These are phyloP conservation scores for Pseudocercospora macadamiae DNA, from an alignment of 2,329 filamentous ascomycete species.

Conservation along the genomic window DNA sequence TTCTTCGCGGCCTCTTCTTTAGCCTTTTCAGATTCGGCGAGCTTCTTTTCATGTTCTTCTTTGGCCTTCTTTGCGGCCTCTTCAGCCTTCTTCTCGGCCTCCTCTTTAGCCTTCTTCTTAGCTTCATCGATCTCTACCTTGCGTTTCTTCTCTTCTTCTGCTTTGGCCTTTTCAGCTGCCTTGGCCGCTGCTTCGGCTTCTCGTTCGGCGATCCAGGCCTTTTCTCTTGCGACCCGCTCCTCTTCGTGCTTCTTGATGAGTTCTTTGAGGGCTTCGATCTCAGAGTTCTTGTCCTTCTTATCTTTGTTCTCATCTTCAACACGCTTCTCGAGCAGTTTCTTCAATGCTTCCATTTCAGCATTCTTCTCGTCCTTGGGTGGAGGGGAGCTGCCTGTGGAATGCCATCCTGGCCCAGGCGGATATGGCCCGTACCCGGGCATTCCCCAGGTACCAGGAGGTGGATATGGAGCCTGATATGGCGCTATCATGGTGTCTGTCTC, in stretches of 20 bases:
- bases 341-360: slow-evolving; percentile 28
- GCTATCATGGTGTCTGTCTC: slow-evolving; percentile 33
- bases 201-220: slow-evolving; percentile 26
- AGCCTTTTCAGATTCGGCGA: slow-evolving; percentile 56
- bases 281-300: slow-evolving; percentile 29
- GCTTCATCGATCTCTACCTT: slow-evolving; percentile 46
- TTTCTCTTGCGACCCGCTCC: slow-evolving; percentile 35
- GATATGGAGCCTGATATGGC: slow-evolving; percentile 28
- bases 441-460: slow-evolving; percentile 24
- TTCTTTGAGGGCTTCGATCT: slow-evolving; percentile 41
- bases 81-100: slow-evolving; percentile 47
- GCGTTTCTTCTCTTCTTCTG: slow-evolving; percentile 55
- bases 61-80: slow-evolving; percentile 52
- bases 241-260: slow-evolving; percentile 48
- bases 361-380: slow-evolving; percentile 29
- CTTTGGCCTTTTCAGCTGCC: slow-evolving; percentile 41
- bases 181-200: slow-evolving; percentile 38
- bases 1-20: slow-evolving; percentile 55
- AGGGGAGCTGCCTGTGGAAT: slow-evolving; percentile 32
- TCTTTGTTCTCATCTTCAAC: slow-evolving; percentile 23
- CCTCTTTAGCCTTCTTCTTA: slow-evolving; percentile 50
- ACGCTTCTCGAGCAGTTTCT: slow-evolving; percentile 28
- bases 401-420: slow-evolving; percentile 25
- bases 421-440: slow-evolving; percentile 29
- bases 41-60: slow-evolving; percentile 50